Evolutionary conservation across 495 filamentous ascomycete species (phyloP), one percentile per base, ranked within the genome.

Genomic region (Neurospora sp.): DNA sequence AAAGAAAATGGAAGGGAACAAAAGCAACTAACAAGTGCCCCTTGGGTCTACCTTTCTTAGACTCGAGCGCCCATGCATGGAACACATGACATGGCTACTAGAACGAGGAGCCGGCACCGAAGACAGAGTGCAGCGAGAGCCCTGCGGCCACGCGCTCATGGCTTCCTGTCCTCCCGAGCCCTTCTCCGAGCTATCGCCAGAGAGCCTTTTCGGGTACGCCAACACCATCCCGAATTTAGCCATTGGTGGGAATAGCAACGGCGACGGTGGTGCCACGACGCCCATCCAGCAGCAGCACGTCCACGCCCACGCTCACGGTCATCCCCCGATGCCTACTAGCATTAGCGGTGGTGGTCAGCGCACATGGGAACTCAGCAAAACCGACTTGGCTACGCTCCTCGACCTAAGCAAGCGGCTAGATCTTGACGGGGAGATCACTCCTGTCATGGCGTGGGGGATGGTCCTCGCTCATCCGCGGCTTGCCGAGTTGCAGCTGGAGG

Each of bases 401-500:
- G 91, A 97, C 79, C 86, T 97, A 71, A 96, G 94, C 83, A 88
- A 90, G 77, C 88, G 92, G 76, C 86, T 98, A 8, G 90, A 95
- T 73, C 89, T 96, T 0, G 94, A 97, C 74, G 93, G 93, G 34
- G 96, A 99, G 82, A 92, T 99, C 79, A 97, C 95, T n/a, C 96
- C 96, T 0, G 91, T 98, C 71, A 96, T 96, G 93, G 94, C 94
- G 1, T 94, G 95, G 87, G 91, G 93, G 73, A 90, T 90, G 81
- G 86, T 99, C 38, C 86, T 92, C 69, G 86, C 85, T 69, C 90
- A 98, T 81, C 88, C 90, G 73, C 82, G 90, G 69, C 89, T 94
- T 71, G 74, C 73, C 3, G 86, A 90, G 72, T 79, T 99, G 76
- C 88, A 83, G 66, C 79, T 79, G 69, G 87, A 89, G 62, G 94